phyloP scores from a whole-genome alignment of 2,329 filamentous ascomycete species.

The Botryotinia narcissicola region DNA sequence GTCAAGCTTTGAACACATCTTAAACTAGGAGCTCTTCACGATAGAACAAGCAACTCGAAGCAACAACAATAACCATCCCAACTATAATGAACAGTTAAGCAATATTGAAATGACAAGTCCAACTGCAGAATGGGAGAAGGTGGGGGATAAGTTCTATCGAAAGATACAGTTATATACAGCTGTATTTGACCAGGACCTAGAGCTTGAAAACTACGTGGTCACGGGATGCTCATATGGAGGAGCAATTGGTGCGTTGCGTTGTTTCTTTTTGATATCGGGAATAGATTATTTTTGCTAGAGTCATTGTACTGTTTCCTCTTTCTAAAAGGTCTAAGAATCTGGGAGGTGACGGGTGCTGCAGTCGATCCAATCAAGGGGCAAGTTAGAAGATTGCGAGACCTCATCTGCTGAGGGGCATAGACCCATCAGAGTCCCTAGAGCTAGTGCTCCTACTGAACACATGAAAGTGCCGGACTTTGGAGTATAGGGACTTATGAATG shows the following conservation, averaged over 20 bases:
- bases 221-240: conserved; percentile 90
- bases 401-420: background rate
- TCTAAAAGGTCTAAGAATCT: background rate
- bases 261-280: conserved; percentile 12
- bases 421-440: background rate
- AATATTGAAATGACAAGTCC: conserved; percentile 36
- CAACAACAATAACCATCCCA: conserved; percentile 5
- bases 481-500: background rate
- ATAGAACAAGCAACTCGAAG: conserved; percentile 15
- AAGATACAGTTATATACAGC: conserved; percentile 91
- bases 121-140: conserved; percentile 82
- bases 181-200: conserved; percentile 88
- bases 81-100: conserved; percentile 16
- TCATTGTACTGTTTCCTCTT: background rate
- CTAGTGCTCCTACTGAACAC: background rate
- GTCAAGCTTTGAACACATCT: conserved; percentile 35
- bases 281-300: background rate
- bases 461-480: background rate
- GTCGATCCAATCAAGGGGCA: background rate
- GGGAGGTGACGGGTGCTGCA: background rate
- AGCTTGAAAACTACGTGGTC: conserved; percentile 92
- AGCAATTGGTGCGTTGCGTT: conserved; percentile 69
- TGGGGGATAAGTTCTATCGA: conserved; percentile 92
- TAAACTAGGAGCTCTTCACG: conserved; percentile 23
- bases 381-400: background rate